Conservation (phyloP, 1,139 yeast genomes). For the Kurtzmaniella quercitrusa region DNA sequence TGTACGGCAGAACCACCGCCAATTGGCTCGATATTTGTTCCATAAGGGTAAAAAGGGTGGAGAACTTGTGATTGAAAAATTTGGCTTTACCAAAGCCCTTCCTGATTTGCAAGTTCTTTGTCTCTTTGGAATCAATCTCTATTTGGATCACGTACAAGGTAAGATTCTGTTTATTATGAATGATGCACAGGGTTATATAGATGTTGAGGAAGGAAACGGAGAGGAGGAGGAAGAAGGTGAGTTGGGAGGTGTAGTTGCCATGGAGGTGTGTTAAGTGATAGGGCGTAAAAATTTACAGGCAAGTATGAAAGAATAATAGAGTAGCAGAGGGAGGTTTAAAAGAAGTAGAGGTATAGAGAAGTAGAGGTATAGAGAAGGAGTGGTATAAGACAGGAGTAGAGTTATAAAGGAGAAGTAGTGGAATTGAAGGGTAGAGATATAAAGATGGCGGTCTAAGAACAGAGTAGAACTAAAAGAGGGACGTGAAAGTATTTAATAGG, state of each 20-base stretch:
- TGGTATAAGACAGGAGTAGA: too few species aligned
- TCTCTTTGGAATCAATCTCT: slow-evolving; percentile 2
- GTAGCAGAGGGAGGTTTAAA: too few species aligned
- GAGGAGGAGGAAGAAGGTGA: background rate
- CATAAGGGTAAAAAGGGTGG: background rate
- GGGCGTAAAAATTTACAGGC: too few species aligned
- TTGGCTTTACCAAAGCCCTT: background rate
- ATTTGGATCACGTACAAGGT: background rate
- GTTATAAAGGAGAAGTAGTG: too few species aligned
- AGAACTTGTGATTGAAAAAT: background rate
- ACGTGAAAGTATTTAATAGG: too few species aligned
- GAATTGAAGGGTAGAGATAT: too few species aligned
- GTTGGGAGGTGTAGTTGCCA: background rate
- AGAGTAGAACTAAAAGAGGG: too few species aligned
- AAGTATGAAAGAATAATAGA: too few species aligned
- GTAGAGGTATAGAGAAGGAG: background rate
- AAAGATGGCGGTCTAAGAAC: too few species aligned
- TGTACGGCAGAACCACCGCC: slow-evolving; percentile 3
- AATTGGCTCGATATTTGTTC: background rate
- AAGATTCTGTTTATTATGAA: slow-evolving; percentile 2
- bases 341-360: background rate
- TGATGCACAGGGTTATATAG: slow-evolving; percentile 2
- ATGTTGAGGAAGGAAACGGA: background rate
- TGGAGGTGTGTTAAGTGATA: background rate
- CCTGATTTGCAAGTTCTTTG: slow-evolving; percentile 1